Evolutionary conservation across 306 rosid species (phyloP).

Genomic region (Cyclanthera cordifolia): DNA sequence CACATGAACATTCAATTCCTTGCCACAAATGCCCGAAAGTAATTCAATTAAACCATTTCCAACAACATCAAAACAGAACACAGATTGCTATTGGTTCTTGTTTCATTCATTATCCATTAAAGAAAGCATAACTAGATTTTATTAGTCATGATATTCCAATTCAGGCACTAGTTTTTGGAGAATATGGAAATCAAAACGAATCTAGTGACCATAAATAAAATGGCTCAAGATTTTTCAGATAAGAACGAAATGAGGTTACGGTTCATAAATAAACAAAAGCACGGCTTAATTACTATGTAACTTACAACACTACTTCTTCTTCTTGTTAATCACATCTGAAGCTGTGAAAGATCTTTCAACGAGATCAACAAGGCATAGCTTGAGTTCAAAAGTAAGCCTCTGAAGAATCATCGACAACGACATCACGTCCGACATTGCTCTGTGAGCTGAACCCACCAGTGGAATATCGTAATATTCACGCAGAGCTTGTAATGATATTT

Average conservation of each 20-base stretch:
- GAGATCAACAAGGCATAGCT: slow-evolving; percentile 38
- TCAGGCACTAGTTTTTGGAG: not conserved
- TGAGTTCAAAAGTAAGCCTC: slow-evolving; percentile 44
- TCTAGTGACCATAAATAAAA: not conserved
- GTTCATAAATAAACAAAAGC: not conserved
- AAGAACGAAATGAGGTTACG: not conserved
- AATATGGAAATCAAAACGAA: slow-evolving; percentile 3
- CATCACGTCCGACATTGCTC: slow-evolving; percentile 77
- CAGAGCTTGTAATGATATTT: slow-evolving; percentile 40
- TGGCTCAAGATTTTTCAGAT: not conserved
- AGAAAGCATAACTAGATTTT: not conserved
- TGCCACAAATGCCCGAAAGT: not conserved
- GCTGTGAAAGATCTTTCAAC: slow-evolving; percentile 45
- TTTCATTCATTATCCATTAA: not conserved
- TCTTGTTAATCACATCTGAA: slow-evolving; percentile 42
- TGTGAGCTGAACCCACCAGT: slow-evolving; percentile 54
- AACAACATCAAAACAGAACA: not conserved
- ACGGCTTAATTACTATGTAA: not conserved
- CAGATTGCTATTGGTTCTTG: not conserved
- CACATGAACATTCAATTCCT: not conserved
- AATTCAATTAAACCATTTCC: not conserved
- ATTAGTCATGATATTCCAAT: not conserved
- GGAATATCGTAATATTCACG: slow-evolving; percentile 33
- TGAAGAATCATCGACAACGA: slow-evolving; percentile 48
- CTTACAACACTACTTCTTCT: slow-evolving; percentile 26